Conservation (phyloP, 768 basidiomycete species). For the Serendipita vermifera region DNA sequence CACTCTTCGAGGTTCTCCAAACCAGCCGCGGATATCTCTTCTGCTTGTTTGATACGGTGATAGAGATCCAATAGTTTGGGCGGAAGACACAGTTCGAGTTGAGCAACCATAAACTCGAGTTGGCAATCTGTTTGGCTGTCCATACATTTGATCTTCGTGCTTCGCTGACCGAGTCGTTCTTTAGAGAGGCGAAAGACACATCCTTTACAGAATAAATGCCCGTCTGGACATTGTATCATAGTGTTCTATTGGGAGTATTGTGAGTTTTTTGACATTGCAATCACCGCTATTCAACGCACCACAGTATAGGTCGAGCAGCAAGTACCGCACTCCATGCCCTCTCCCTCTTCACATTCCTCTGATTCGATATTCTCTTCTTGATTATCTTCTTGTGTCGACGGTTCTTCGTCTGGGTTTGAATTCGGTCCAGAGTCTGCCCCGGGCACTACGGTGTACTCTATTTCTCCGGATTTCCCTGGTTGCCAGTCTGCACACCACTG, state of each 20-base stretch:
- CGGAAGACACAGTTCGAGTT: slow-evolving; percentile 55
- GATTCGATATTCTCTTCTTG: slow-evolving; percentile 35
- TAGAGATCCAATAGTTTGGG: slow-evolving; percentile 56
- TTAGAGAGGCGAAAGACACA: slow-evolving; percentile 62
- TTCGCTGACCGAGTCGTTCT: slow-evolving; percentile 37
- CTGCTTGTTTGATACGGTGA: slow-evolving; percentile 58
- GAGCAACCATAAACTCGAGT: slow-evolving; percentile 50
- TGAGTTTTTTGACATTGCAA: no score
- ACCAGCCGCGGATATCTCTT: slow-evolving; percentile 66
- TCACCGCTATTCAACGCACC: no score
- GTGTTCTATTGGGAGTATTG: no score
- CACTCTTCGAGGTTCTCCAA: slow-evolving; percentile 78
- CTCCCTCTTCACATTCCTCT: slow-evolving; percentile 24
- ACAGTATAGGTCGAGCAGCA: slow-evolving; percentile 65
- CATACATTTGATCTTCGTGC: slow-evolving; percentile 18
- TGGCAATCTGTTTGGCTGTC: slow-evolving; percentile 26
- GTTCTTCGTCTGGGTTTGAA: slow-evolving; percentile 19
- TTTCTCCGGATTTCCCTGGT: slow-evolving; percentile 19
- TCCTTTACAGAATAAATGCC: slow-evolving; percentile 69
- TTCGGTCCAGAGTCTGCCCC: slow-evolving; percentile 6
- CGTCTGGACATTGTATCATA: slow-evolving; percentile 81
- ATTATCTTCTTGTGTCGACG: slow-evolving; percentile 24
- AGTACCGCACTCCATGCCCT: slow-evolving; percentile 76
- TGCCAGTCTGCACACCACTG: slow-evolving; percentile 37
- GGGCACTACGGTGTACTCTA: slow-evolving; percentile 10